phyloP scores from a whole-genome alignment of 106 monocot species.

The Dendrobium catenatum region DNA sequence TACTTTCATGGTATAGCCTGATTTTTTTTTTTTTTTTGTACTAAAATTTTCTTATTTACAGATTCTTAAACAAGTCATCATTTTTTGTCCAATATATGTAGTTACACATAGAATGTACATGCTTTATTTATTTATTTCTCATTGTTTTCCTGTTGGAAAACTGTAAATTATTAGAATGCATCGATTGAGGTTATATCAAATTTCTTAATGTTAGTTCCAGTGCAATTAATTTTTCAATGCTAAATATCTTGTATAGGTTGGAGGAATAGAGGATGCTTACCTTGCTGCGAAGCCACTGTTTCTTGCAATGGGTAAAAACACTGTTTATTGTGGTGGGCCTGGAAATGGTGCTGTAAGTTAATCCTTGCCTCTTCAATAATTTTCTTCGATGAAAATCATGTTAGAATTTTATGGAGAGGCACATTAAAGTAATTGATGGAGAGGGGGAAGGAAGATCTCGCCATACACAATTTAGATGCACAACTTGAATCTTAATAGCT shows the following conservation, averaged over 20 bases:
- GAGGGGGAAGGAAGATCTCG: not conserved
- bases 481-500: no score
- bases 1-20: conserved; percentile 78
- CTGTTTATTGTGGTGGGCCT: conserved; percentile 79
- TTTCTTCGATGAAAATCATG: not conserved
- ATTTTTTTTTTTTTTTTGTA: conserved; percentile 1
- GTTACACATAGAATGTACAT: not conserved
- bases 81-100: not conserved
- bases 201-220: not conserved
- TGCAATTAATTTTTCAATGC: not conserved
- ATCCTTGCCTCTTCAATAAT: conserved; percentile 4
- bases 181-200: not conserved
- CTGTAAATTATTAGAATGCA: not conserved
- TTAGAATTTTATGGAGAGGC: not conserved
- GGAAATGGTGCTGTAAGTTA: conserved; percentile 91
- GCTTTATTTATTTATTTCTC: not conserved
- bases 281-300: conserved; percentile 76
- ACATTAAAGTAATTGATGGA: not conserved
- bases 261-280: conserved; percentile 76
- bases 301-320: conserved; percentile 79
- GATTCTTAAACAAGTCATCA: not conserved
- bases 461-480: no score
- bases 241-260: conserved; percentile 45
- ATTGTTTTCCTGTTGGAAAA: not conserved
- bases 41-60: not conserved